Evolutionary conservation across 73 alveolate genomes (phyloP), one percentile per base, ranked within the genome.

Genomic region (Paramecium bursaria): DNA sequence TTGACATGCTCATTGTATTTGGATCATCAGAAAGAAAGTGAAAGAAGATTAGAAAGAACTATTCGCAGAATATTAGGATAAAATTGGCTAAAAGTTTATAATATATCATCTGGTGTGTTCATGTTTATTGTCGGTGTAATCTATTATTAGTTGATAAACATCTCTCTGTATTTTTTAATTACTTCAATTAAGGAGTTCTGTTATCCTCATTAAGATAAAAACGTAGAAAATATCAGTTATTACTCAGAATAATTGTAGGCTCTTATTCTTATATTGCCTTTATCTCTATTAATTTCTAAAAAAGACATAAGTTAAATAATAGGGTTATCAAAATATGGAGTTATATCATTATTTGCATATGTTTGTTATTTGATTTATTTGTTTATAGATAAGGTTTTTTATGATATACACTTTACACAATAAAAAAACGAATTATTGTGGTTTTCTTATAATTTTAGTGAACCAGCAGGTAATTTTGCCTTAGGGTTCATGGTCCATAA

Each of bases 401-500:
- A 27, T 17, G 61, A 46, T 6, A 55, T n/a, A n/a, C n/a, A 53
- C 22, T 30, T 79, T 23, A 30, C 76, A 14, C 42, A 54, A 4
- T 48, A 49, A 39, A 48, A 31, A 15, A 25, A 48, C 2, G 80
- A 54, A n/a, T 50, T 79, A 3, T 22, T 17, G 13, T 79, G 46
- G 51, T 79, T 79, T 26, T 33, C 82, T 54, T 61, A 73, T 22
- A 50, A 79, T 42, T 39, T 79, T 3, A 73, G 50, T 3, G 61
- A 49, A 23, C 74, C 76, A 30, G 89, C 73, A 9, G 89, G 89
- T 27, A 30, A 53, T 30, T 79, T 54, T 53, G 89, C 89, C n/a
- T 73, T 79, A 39, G 89, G 54, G 7, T 79, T 79, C 42, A 79
- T 79, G 89, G 89, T 79, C 21, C 89, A 79, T 53, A 79, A 79